These are phyloP conservation scores for Panicum miliaceum DNA, from an alignment of 176 grass and related monocot species.

Conservation along the genomic window DNA sequence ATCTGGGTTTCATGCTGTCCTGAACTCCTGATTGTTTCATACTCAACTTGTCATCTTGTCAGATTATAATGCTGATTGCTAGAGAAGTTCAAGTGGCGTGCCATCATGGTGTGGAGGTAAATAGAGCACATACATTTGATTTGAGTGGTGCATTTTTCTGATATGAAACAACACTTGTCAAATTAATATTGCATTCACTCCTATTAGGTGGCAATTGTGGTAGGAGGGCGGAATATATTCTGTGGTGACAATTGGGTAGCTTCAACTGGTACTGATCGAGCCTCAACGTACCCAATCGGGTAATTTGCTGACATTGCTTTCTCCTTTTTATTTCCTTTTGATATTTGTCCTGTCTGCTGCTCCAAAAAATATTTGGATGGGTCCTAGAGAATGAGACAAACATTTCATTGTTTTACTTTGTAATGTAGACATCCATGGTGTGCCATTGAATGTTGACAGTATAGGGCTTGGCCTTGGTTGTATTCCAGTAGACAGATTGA, in stretches of 20 bases:
- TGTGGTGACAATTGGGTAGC: constrained; percentile 77
- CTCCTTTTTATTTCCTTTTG: background rate
- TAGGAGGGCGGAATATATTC: constrained; percentile 94
- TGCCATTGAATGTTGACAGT: background rate
- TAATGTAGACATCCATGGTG: background rate
- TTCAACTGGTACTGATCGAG: constrained; percentile 80
- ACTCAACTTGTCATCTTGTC: constrained; percentile 24
- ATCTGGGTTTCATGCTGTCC: background rate
- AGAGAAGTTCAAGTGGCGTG: constrained; percentile 89
- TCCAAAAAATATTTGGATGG: background rate
- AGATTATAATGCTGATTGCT: constrained; percentile 90
- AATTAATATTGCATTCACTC: constrained; percentile 32
- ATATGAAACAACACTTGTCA: constrained; percentile 3
- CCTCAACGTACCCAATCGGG: constrained; percentile 82
- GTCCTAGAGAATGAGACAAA: background rate
- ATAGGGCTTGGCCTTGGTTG: background rate
- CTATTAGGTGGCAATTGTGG: constrained; percentile 82
- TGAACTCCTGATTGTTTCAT: constrained; percentile 24
- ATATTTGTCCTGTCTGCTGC: background rate
- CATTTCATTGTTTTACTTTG: background rate
- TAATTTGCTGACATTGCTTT: constrained; percentile 39
- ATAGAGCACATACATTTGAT: background rate
- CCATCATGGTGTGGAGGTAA: constrained; percentile 79
- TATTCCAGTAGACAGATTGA: constrained; percentile 16
- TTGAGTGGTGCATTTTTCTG: background rate